These are phyloP conservation scores for Leucocoprinus sp. DNA, from an alignment of 768 basidiomycete genomes.

Conservation along the genomic window DNA sequence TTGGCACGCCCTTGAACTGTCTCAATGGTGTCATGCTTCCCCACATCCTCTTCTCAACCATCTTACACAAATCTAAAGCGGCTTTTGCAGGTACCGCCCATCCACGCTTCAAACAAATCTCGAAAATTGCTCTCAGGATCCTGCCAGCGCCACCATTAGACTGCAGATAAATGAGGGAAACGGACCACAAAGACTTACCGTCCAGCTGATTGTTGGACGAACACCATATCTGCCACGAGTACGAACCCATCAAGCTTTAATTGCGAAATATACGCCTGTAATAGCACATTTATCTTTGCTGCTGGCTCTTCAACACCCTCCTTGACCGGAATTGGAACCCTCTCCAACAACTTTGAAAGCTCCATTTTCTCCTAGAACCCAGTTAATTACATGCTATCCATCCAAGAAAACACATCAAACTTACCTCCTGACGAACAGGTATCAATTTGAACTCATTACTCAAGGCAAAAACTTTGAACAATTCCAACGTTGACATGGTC, in stretches of 20 bases:
- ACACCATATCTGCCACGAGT: slow-evolving; percentile 88
- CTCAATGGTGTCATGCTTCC: slow-evolving; percentile 94
- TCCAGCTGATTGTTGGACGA: slow-evolving; percentile 95
- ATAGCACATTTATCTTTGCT: slow-evolving; percentile 92
- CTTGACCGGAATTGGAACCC: slow-evolving; percentile 96
- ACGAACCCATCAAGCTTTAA: slow-evolving; percentile 84
- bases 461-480: slow-evolving; percentile 92
- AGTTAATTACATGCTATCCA: slow-evolving; percentile 24
- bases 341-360: slow-evolving; percentile 80
- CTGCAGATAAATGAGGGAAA: background rate
- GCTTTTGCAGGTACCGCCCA: slow-evolving; percentile 94
- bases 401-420: background rate
- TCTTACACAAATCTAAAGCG: slow-evolving; percentile 90
- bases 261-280: slow-evolving; percentile 85
- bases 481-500: slow-evolving; percentile 80
- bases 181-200: slow-evolving; percentile 32
- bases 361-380: slow-evolving; percentile 87
- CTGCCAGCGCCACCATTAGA: slow-evolving; percentile 23
- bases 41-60: slow-evolving; percentile 94
- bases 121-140: slow-evolving; percentile 93
- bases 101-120: slow-evolving; percentile 96
- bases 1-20: slow-evolving; percentile 88
- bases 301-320: slow-evolving; percentile 94
- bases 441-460: slow-evolving; percentile 90
- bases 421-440: slow-evolving; percentile 8